Evolutionary conservation across 495 filamentous ascomycete genomes (phyloP), one percentile per base, ranked within the genome.

Genomic region (Aspergillus wentii): DNA sequence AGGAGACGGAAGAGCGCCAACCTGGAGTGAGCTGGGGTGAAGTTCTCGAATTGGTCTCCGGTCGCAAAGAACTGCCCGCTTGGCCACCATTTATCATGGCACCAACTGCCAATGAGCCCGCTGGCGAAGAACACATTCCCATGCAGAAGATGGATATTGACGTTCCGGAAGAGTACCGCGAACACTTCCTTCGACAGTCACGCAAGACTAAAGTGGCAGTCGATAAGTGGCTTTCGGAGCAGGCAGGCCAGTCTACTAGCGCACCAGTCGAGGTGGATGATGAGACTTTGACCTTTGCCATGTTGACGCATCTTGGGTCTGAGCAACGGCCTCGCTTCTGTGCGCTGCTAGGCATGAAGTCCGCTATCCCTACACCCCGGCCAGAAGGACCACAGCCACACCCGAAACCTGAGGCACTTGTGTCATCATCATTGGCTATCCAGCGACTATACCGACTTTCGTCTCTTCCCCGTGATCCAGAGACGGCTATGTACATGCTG

Each of bases 21-120:
- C 64, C 74, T 22, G 89, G 89, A 2, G 69, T 96, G n/a, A 90
- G 87, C 46, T 99, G 94, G 94, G 90, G 91, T 1, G 94, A 97
- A 47, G 86, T 97, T 5, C 69, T 99, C 17, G 92, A 99, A 62
- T 78, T 87, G 45, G 88, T 95, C 5, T 89, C 87, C 39, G 90
- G 90, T 6, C 78, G 90, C 38, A 73, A 85, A 18, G 85, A 92
- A 33, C 69, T 96, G 29, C 92, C 92, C 3, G 63, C 65, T 28
- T 95, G 90, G 89, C 90, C 90, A 15, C 84, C 88, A 0, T 94
- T 94, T 48, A 76, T 81, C 41, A 75, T 94, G 47, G 74, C 75
- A 14, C 48, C 61, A 14, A 52, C 68, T 1, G 50, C 66, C 3
- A 45, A 58, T 10, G 76, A 77, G 13, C 71, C 78, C 25, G 62